phyloP scores from a whole-genome alignment of 345 rosid genomes.

The Brassica nigra region DNA sequence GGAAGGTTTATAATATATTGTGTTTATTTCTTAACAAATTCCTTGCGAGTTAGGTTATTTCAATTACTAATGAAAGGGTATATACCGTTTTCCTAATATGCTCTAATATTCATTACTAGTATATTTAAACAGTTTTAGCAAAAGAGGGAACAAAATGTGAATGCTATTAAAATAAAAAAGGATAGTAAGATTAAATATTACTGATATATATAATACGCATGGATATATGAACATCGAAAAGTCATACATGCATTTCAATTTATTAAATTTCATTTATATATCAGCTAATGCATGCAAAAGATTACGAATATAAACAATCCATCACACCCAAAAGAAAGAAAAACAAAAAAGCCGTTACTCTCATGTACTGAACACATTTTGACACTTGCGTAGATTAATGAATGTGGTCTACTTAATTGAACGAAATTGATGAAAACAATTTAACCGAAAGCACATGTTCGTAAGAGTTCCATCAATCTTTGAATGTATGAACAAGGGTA shows the following conservation, averaged over 20 bases:
- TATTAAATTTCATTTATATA: background rate
- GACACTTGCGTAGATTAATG: background rate
- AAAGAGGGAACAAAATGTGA: background rate
- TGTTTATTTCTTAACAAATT: background rate
- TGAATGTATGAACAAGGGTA: background rate
- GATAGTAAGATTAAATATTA: background rate
- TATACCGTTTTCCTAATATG: background rate
- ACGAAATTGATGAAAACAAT: slow-evolving; percentile 9
- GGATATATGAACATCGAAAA: background rate
- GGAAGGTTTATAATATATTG: background rate
- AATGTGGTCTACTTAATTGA: background rate
- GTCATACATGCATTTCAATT: too few species aligned
- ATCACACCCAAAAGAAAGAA: background rate
- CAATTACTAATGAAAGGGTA: background rate
- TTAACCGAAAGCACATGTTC: background rate
- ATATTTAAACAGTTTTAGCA: background rate
- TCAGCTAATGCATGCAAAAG: background rate
- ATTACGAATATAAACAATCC: background rate
- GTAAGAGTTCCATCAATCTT: slow-evolving; percentile 2
- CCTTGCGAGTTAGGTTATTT: background rate
- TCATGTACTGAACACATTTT: background rate
- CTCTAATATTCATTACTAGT: background rate
- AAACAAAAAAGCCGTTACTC: too few species aligned
- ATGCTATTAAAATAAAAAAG: background rate
- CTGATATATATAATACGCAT: background rate